Conservation (phyloP, 192 early-diverging fungal genomes). For the Dissophora globulifera region DNA sequence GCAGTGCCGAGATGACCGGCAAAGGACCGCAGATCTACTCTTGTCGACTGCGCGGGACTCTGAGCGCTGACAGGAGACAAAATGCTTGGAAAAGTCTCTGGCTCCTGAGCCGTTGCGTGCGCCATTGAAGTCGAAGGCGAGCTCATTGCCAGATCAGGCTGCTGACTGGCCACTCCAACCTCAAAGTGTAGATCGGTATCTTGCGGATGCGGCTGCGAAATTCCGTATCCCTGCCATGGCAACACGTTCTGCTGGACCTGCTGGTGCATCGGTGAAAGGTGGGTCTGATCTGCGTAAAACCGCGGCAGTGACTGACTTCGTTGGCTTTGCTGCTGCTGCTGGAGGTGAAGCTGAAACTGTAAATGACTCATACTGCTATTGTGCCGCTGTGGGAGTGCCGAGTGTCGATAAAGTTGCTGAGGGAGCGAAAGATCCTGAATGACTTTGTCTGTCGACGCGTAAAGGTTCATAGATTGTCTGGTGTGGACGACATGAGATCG, state of each 20-base stretch:
- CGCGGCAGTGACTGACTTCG: constrained; percentile 17
- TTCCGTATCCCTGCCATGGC: constrained; percentile 15
- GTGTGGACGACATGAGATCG: constrained; percentile 20
- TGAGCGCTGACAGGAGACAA: constrained; percentile 3
- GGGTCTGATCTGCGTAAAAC: constrained; percentile 11
- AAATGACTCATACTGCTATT: constrained; percentile 33
- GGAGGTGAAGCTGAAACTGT: constrained; percentile 39
- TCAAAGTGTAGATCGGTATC: constrained; percentile 7
- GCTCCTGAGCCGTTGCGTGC: not conserved
- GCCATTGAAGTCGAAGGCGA: not conserved
- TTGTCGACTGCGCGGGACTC: not conserved
- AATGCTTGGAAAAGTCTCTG: not conserved
- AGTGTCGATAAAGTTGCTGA: constrained; percentile 39
- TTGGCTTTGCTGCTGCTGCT: constrained; percentile 31
- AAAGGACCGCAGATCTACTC: constrained; percentile 10
- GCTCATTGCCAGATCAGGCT: not conserved
- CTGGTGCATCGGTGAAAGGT: constrained; percentile 1
- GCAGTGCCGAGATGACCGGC: not conserved
- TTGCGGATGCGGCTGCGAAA: constrained; percentile 2
- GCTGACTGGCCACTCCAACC: not conserved
- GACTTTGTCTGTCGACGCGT: constrained; percentile 47
- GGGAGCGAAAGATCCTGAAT: constrained; percentile 46
- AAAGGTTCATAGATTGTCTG: constrained; percentile 39
- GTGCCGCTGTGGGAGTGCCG: constrained; percentile 31
- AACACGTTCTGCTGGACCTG: not conserved